Percentiles rank a stretch among this genome's conserved stretches.
Evolutionary conservation across 805 yeast species (phyloP).

Genomic region (Starmerella vitae): DNA sequence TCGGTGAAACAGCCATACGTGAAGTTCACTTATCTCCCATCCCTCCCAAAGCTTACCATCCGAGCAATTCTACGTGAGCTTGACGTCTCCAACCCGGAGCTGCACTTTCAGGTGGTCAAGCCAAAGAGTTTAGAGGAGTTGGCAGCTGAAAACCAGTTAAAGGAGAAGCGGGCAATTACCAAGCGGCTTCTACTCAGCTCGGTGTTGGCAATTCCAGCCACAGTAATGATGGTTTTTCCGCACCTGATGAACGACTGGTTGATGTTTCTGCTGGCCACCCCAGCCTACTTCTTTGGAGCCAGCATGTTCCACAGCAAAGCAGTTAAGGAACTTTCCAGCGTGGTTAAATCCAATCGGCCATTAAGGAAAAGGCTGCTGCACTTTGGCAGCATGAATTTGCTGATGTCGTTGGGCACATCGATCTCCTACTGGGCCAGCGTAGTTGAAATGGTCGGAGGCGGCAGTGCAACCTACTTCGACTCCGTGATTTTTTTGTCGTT

Average conservation of each 20-base stretch:
- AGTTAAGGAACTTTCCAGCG: conserved; percentile 39
- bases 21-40: conserved; percentile 52
- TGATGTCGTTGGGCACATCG: conserved; percentile 60
- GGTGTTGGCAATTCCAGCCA: conserved; percentile 37
- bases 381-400: conserved; percentile 67
- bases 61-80: conserved; percentile 42
- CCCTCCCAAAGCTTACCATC: conserved; percentile 38
- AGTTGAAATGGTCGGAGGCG: conserved; percentile 34
- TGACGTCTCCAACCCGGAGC: conserved; percentile 33
- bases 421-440: conserved; percentile 60
- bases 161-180: conserved; percentile 33
- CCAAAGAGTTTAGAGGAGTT: conserved; percentile 52
- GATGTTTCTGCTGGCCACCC: conserved; percentile 50
- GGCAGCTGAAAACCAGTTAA: conserved; percentile 30
- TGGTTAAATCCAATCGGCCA: conserved; percentile 23
- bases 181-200: conserved; percentile 35
- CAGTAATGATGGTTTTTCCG: conserved; percentile 55
- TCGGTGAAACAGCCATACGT: conserved; percentile 44
- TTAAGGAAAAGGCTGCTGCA: conserved; percentile 44
- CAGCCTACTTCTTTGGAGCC: conserved; percentile 62
- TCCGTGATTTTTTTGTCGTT: conserved; percentile 65
- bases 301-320: conserved; percentile 62
- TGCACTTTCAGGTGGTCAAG: conserved; percentile 41
- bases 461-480: conserved; percentile 53
- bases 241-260: conserved; percentile 39